phyloP scores from a whole-genome alignment of 2,329 filamentous ascomycete species.

The Lasiodiplodia gonubiensis region DNA sequence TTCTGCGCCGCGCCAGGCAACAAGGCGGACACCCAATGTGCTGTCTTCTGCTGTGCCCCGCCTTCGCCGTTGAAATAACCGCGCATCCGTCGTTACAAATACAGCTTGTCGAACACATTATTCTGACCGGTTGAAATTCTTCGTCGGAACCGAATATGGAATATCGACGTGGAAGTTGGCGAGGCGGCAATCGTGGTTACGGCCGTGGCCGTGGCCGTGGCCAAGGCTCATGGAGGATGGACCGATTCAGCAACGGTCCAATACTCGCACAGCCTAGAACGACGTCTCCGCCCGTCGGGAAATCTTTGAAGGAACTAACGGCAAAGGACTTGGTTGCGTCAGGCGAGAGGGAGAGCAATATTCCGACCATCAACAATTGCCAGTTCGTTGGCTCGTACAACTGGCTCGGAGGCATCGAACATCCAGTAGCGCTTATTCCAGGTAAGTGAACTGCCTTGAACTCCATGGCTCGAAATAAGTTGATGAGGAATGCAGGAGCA shows the following conservation, averaged over 20 bases:
- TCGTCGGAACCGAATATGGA: background rate
- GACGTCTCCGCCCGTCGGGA: conserved; percentile 39
- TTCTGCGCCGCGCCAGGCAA: conserved; percentile 7
- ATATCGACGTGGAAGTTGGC: conserved; percentile 34
- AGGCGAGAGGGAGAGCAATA: background rate
- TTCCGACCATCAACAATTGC: conserved; percentile 45
- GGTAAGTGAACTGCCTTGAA: conserved; percentile 40
- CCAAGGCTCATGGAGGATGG: conserved; percentile 33
- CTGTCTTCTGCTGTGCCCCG: conserved; percentile 8
- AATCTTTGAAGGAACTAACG: conserved; percentile 35
- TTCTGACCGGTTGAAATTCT: background rate
- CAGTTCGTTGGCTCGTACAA: conserved; percentile 59
- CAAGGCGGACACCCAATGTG: conserved; percentile 1
- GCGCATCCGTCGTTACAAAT: background rate
- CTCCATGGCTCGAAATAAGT: background rate
- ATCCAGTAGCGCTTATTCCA: conserved; percentile 53
- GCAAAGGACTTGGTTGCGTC: conserved; percentile 26
- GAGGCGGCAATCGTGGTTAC: conserved; percentile 37
- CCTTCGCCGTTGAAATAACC: background rate
- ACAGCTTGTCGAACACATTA: background rate
- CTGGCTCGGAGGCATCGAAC: conserved; percentile 49
- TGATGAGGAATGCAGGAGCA: conserved; percentile 46
- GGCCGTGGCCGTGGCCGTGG: conserved; percentile 32
- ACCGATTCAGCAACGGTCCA: background rate
- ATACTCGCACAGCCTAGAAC: conserved; percentile 17